Base-by-base conservation (phyloP, 2,329 filamentous ascomycete species). In the Periconia macrospinosa region DNA sequence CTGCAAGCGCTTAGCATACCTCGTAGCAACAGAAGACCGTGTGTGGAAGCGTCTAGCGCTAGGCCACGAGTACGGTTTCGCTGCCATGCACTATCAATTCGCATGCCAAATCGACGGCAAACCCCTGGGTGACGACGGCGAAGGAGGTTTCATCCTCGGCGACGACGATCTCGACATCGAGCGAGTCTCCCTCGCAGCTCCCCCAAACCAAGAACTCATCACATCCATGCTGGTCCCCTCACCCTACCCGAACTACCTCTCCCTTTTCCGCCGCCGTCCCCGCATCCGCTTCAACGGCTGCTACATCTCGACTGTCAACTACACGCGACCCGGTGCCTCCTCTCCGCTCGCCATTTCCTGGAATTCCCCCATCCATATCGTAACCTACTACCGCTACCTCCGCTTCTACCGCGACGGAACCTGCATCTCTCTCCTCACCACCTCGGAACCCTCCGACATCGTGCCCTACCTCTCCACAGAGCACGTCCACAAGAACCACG, bases 261-360 rank as follows among this genome's bases (percentile, higher is more conserved):
- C 78, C 49, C 90, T 96, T 78, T 96, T 96, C 77, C 90, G 89
- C 40, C 79, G 80, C 6, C 88, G 92, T 14, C 93, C 94, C 2
- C 87, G 94, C 42, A 83, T 97, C 55, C 90, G 94, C 53, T 99
- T 96, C 80, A 94, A 94, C 66, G 94, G 94, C 23, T 89, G 91
- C 75, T 99, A 99, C 77, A 97, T 99, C 74, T 91, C 87, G 73
- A 97, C 93, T 0, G 92, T 96, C 54, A 97, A 97, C 77, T 99
- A 99, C 76, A 86, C 91, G 47, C 89, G 94, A 20, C 79, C 91
- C 0, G 94, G 94, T 30, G 89, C 89, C 54, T 82, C 87, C 11
- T 87, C 86, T 2, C 82, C 84, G 18, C 88, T 86, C 59, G 86
- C 86, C 50, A 77, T 88, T 17, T 88, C 89, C 1, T 96, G 92